phyloP scores from a whole-genome alignment of 2,329 filamentous ascomycete species.

The Cryphonectria carpinicola region DNA sequence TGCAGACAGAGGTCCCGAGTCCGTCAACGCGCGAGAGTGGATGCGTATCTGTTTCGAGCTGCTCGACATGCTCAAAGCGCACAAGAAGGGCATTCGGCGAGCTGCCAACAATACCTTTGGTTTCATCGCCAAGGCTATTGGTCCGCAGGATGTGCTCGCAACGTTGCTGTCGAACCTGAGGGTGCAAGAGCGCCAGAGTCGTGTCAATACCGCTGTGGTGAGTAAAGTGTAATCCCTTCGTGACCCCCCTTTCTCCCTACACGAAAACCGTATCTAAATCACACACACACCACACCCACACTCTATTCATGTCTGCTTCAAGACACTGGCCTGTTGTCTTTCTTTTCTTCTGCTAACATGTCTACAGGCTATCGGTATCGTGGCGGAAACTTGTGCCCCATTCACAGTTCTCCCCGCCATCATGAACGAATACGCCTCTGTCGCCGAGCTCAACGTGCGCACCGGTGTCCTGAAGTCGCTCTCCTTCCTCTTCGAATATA shows the following conservation, averaged over 20 bases:
- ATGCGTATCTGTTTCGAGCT: constrained; percentile 99
- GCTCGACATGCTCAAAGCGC: constrained; percentile 98
- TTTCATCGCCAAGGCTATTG: constrained; percentile 99
- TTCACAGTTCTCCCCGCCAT: constrained; percentile 98
- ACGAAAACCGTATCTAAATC: not conserved
- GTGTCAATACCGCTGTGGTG: constrained; percentile 90
- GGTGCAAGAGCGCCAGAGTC: constrained; percentile 95
- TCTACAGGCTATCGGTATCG: constrained; percentile 81
- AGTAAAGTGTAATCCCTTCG: not conserved
- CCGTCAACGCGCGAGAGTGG: constrained; percentile 96
- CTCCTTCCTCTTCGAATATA: constrained; percentile 98
- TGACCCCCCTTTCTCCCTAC: not conserved
- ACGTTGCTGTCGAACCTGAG: constrained; percentile 95
- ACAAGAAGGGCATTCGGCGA: constrained; percentile 98
- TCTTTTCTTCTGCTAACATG: constrained; percentile 9
- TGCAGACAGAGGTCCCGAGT: constrained; percentile 93
- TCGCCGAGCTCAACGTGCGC: constrained; percentile 97
- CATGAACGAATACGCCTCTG: constrained; percentile 95
- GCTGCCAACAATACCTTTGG: constrained; percentile 99
- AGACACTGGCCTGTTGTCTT: not conserved
- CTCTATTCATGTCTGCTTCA: not conserved
- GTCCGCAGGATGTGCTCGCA: constrained; percentile 93
- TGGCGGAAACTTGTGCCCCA: constrained; percentile 96
- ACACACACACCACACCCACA: not conserved
- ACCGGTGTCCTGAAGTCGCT: constrained; percentile 97